These are phyloP conservation scores for Myrica gale DNA, from an alignment of 306 rosid species.

Conservation along the genomic window DNA sequence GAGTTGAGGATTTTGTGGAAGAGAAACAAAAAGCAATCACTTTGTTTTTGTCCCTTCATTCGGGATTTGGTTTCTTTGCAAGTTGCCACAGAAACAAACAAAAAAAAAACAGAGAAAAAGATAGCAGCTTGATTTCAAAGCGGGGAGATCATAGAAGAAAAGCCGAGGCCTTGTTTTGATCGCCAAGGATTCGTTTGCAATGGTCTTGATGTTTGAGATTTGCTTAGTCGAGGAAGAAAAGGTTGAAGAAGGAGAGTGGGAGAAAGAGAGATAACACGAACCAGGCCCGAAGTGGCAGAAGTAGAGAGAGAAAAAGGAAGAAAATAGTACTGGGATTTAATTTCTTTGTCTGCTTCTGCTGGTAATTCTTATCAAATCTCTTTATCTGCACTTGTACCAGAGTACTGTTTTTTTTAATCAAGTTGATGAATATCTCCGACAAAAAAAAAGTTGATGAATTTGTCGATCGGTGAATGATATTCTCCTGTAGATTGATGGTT, in stretches of 20 bases:
- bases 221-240: conserved; percentile 49
- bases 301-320: conserved; percentile 28
- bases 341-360: conserved; percentile 62
- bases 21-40: conserved; percentile 38
- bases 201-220: conserved; percentile 74
- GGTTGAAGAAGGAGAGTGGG: conserved; percentile 86
- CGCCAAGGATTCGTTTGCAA: conserved; percentile 39
- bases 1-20: conserved; percentile 21
- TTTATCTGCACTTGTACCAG: background rate
- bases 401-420: background rate
- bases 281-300: conserved; percentile 47
- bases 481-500: background rate
- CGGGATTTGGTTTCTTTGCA: conserved; percentile 40
- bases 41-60: conserved; percentile 31
- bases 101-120: background rate
- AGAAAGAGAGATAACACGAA: conserved; percentile 65
- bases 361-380: conserved; percentile 39
- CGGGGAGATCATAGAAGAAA: conserved; percentile 19
- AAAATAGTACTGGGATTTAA: conserved; percentile 12
- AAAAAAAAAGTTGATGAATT: too few relatives aligned
- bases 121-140: background rate
- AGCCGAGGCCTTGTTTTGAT: conserved; percentile 19
- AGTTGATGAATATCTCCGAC: background rate
- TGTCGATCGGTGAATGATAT: background rate
- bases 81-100: conserved; percentile 12